Evolutionary conservation across 768 basidiomycete species (phyloP).

Genomic region (Leccinum longicurvipes): DNA sequence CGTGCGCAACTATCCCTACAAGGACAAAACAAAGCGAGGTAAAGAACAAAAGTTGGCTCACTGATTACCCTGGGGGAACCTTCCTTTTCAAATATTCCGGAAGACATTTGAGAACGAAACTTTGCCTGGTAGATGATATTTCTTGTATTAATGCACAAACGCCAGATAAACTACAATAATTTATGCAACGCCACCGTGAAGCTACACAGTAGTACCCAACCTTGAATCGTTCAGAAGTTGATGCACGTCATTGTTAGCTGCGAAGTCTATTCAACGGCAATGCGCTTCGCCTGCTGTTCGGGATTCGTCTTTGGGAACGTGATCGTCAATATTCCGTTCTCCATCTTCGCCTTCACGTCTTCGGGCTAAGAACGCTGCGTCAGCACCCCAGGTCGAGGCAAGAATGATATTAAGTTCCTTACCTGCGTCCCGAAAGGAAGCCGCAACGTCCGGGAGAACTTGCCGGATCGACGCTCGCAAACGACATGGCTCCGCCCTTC

Average conservation of each 20-base stretch:
- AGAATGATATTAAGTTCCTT: not conserved
- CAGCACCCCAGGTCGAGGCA: not conserved
- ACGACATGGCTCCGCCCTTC: slow-evolving; percentile 37
- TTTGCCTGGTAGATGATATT: no score
- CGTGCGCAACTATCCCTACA: no score
- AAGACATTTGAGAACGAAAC: no score
- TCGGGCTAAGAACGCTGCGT: slow-evolving; percentile 29
- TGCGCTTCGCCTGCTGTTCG: slow-evolving; percentile 41
- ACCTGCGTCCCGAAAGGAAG: not conserved
- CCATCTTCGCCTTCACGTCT: slow-evolving; percentile 46
- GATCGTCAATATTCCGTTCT: slow-evolving; percentile 41
- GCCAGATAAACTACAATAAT: not conserved
- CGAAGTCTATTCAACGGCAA: slow-evolving; percentile 21
- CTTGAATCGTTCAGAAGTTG: not conserved
- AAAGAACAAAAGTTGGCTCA: no score
- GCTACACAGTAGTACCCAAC: not conserved
- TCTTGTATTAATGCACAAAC: not conserved
- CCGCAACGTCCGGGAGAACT: not conserved
- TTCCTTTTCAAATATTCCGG: no score
- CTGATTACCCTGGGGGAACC: not conserved
- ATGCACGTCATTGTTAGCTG: not conserved
- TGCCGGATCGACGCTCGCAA: not conserved
- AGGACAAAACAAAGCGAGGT: no score
- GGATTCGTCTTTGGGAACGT: slow-evolving; percentile 41
- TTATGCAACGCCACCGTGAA: no score